phyloP scores from a whole-genome alignment of 352 stramenopile genomes.

The Phytophthora idaei region DNA sequence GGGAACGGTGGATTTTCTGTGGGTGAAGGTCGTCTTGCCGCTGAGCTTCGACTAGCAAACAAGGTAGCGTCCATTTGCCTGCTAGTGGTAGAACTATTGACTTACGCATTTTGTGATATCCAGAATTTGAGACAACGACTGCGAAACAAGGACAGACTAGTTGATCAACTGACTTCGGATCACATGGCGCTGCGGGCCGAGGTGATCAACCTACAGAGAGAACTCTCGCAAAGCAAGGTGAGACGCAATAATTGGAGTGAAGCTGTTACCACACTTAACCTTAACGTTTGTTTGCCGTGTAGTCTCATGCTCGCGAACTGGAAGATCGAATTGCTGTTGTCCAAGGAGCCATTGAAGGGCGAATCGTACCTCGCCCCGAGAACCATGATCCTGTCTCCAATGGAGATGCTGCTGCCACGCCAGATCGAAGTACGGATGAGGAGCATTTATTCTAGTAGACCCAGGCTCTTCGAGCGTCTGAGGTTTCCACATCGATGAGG shows the following conservation, averaged over 20 bases:
- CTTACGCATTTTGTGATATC: conserved; percentile 13
- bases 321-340: conserved; percentile 30
- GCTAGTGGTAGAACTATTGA: neutral
- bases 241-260: neutral
- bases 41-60: conserved; percentile 82
- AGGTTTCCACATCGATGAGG: conserved; percentile 23
- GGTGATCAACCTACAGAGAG: conserved; percentile 61
- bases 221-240: conserved; percentile 72
- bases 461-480: conserved; percentile 17
- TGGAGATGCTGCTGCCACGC: conserved; percentile 10
- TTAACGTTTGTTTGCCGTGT: neutral
- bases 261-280: no score
- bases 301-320: conserved; percentile 45
- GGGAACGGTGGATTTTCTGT: conserved; percentile 67
- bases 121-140: conserved; percentile 83
- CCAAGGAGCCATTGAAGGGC: conserved; percentile 5
- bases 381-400: conserved; percentile 24
- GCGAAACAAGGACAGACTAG: conserved; percentile 83
- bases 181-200: conserved; percentile 63
- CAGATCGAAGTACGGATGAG: conserved; percentile 21
- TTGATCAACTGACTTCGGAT: conserved; percentile 82
- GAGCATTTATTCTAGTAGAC: conserved; percentile 19
- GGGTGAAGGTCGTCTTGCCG: conserved; percentile 79
- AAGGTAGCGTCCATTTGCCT: conserved; percentile 49
- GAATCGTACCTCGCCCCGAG: conserved; percentile 8